Evolutionary conservation across 2,329 filamentous ascomycete species (phyloP), one percentile per base, ranked within the genome.

Genomic region (Curvularia spicifera): DNA sequence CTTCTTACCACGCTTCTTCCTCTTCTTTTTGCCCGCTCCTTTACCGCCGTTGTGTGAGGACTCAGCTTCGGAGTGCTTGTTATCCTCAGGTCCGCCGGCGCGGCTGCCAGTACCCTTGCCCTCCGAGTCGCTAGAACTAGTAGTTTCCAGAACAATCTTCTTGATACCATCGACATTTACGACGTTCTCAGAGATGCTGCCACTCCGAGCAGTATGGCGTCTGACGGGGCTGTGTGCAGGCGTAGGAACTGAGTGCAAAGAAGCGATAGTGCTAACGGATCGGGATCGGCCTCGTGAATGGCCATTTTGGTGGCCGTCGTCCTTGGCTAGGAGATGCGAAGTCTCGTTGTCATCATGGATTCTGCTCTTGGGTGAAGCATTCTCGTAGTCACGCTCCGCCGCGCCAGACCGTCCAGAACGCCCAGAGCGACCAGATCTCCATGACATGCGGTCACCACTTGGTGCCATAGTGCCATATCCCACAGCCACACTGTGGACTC

Each of bases 141-240:
- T 89, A 3, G 87, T 87, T 70, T 91, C 88, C 26, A 94, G 80
- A 0, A 94, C 85, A 44, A 92, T 85, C 77, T 94, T 94, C 63
- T 87, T 86, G 51, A 93, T 84, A 2, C 91, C 91, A 54, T 88
- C 87, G 2, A 88, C 82, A 69, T 93, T 89, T 55, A 93, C 80
- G n/a, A 91, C 81, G 60, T 90, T 91, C 76, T 93, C 90, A 0
- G 90, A 92, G 67, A 93, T 91, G 72, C 88, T 91, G 28, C 91
- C 90, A 65, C 88, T 91, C 56, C 89, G 83, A 5, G 88, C 87
- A 4, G 82, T 80, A 8, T 83, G 81, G 33, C 79, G 79, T 63
- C 76, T 68, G 9, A 66, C 62, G 0, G 71, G 69, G 24, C 62
- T 71, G 7, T 33, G 60, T 0, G 71, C 69, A n/a, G 53, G 61